Evolutionary conservation across 345 rosid species (phyloP), one percentile per base, ranked within the genome.

Genomic region (Gossypium australe): DNA sequence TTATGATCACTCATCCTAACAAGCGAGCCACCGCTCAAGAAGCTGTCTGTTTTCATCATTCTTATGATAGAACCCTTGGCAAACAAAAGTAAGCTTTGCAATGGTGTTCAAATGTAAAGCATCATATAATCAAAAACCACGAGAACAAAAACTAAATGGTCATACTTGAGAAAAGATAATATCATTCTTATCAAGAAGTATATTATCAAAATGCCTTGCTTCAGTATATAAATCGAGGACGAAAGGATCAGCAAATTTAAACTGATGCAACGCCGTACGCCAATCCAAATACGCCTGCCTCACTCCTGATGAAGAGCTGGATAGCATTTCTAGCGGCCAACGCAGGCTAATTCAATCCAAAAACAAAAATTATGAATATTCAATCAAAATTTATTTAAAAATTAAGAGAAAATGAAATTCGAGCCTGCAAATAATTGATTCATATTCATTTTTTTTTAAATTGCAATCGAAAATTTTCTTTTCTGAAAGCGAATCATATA

Each of bases 221-320:
- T 68, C 73, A 1, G 74, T 75, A 55, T 57, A 63, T 16, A 82
- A 62, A 62, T 78, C 76, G 0, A 69, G 77, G 58, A 65, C 73
- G 2, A 76, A 76, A 20, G 92, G 89, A 85, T 90, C 89, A n/a
- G 53, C 61, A 78, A 86, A 90, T 47, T 84, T 84, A 78, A 90
- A 78, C 73, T 85, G 87, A 51, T 61, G 86, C 82, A 88, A 75
- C 0, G 83, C 85, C 24, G 78, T 79, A 34, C 55, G 78, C 79
- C 89, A 82, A 2, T 74, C 84, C 80, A 86, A 66, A 80, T 85
- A 88, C 0, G 85, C 87, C 16, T 81, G 81, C 75, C 95, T 84
- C 51, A 77, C 80, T 65, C 86, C 83, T 52, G 82, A 58, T 3
- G 78, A 73, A 47, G 77, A 74, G 66, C 55, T 70, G 27, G 73